Base-by-base conservation (phyloP, 257 asterid species). In the Plantago elongata region DNA sequence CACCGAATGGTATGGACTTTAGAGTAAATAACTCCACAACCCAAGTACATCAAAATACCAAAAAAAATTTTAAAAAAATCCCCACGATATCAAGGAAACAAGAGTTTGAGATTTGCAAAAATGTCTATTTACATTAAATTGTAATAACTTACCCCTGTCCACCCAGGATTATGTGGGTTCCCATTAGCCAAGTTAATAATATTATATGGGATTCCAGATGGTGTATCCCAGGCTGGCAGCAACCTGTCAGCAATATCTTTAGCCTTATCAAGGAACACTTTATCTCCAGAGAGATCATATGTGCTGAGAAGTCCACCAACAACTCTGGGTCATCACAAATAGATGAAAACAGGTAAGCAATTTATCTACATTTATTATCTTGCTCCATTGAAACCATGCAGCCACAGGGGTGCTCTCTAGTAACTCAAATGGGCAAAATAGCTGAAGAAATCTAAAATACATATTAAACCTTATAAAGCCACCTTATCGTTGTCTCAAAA, bases 401-500 rank as follows among this genome's bases (percentile, higher is more conserved):
- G 54, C 69, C 58, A 45, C 43, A 57, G 29, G 54, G 2, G 63
- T 57, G 55, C 54, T 42, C 70, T 13, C 9, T 9, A 37, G 63
- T 46, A 40, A n/a, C 27, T 14, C n/a, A 60, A 66, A 52, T 37
- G 57, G 66, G 51, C 46, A 78, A 62, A 59, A 64, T 69, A 69
- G 71, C 67, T 64, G 60, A 56, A 72, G 66, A 40, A 61, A 78
- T 65, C 38, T 60, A 78, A 64, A 74, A 67, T 68, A 58, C 74
- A 73, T 62, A 78, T 69, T 83, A 85, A 89, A 93, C 95, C 92
- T 83, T 82, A 84, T 76, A 85, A 81, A 83, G 92, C 86, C 85
- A 93, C 99, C 99, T 93, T 93, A 93, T 93, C 90, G 99, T 93
- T 78, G 99, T 93, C 88, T 93, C 99, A 49, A 93, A 93, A 71